phyloP scores from a whole-genome alignment of 208 protist genomes.

The Lotmaria passim region DNA sequence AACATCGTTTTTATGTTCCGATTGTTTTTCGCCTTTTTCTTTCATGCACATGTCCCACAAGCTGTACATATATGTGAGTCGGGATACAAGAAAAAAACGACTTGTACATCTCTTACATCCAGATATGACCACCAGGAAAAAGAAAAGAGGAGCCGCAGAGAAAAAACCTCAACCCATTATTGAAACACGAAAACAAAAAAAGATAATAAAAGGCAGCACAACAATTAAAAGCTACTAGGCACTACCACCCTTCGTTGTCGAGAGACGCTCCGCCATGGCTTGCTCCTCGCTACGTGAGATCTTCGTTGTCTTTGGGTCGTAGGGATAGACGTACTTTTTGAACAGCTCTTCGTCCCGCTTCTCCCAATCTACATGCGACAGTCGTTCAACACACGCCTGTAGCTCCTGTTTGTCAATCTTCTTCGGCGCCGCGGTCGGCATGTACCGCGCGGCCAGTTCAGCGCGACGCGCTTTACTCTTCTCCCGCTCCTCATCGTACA shows the following conservation, averaged over 20 bases:
- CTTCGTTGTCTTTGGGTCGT: slow-evolving; percentile 70
- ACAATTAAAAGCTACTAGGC: no score
- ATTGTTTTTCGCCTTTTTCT: no score
- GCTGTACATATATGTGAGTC: no score
- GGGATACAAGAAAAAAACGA: slow-evolving; percentile 5
- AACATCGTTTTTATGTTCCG: no score
- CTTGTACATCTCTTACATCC: slow-evolving; percentile 14
- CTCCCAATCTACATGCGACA: slow-evolving; percentile 79
- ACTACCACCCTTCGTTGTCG: slow-evolving; percentile 50
- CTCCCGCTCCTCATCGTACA: slow-evolving; percentile 79
- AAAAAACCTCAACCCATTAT: neutral
- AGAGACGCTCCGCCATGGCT: slow-evolving; percentile 80
- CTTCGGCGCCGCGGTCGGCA: slow-evolving; percentile 55
- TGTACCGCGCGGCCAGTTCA: slow-evolving; percentile 64
- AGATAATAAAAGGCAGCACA: neutral
- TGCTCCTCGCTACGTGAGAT: slow-evolving; percentile 63
- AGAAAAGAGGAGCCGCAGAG: slow-evolving; percentile 13
- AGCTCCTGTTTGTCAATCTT: slow-evolving; percentile 75
- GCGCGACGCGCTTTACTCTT: slow-evolving; percentile 53
- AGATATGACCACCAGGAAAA: slow-evolving; percentile 1
- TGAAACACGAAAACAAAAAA: slow-evolving; percentile 20
- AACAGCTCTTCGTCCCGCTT: slow-evolving; percentile 85
- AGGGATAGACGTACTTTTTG: slow-evolving; percentile 87
- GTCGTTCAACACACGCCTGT: slow-evolving; percentile 66
- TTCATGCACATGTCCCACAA: no score